phyloP scores from a whole-genome alignment of 129 eudicot genomes.

The Oenanthe sinensis region DNA sequence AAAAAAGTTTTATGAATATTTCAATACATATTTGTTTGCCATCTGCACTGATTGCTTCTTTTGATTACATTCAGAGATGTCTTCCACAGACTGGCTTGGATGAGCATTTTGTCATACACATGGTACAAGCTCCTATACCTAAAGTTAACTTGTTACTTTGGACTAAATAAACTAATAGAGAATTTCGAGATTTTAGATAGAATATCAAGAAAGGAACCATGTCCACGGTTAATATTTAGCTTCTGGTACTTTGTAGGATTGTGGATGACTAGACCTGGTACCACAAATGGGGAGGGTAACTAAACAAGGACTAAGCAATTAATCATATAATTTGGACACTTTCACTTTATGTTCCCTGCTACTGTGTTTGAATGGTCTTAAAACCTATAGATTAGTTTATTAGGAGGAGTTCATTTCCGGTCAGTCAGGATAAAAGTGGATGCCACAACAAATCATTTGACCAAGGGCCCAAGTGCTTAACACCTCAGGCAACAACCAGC shows the following conservation, averaged over 20 bases:
- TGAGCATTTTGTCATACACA: constrained; percentile 78
- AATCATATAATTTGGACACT: too few relatives aligned
- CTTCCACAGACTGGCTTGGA: constrained; percentile 73
- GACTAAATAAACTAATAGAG: neutral
- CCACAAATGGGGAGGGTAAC: neutral
- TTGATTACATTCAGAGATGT: constrained; percentile 61
- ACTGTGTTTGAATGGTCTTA: too few relatives aligned
- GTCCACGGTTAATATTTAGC: neutral
- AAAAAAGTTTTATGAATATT: neutral
- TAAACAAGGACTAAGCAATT: too few relatives aligned
- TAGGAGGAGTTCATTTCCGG: too few relatives aligned
- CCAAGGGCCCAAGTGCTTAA: too few relatives aligned
- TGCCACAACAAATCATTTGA: too few relatives aligned
- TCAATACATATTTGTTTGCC: neutral
- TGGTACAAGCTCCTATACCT: constrained; percentile 33
- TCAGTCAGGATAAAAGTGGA: too few relatives aligned
- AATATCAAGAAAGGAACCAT: neutral
- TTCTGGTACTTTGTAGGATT: neutral
- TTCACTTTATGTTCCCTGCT: too few relatives aligned
- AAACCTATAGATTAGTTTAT: too few relatives aligned
- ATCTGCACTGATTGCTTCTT: constrained; percentile 9
- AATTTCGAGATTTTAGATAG: neutral
- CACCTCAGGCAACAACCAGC: too few relatives aligned
- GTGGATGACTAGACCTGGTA: neutral
- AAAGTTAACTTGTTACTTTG: neutral